Base-by-base conservation (phyloP, 306 rosid genomes). In the Castanea sativa region DNA sequence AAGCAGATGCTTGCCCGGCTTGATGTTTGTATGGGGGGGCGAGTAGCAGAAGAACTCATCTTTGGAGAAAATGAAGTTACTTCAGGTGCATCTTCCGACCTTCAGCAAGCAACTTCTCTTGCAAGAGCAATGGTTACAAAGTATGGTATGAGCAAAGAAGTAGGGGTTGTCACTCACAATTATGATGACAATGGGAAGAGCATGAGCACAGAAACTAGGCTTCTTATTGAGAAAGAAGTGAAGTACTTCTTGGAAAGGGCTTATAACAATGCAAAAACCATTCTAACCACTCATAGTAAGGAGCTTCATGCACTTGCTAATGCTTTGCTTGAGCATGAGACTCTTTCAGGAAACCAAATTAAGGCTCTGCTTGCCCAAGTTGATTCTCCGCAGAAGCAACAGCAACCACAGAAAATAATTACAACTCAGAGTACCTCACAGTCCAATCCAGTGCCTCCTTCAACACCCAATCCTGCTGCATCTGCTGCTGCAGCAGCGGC, bases 151-250 rank as follows among this genome's bases (percentile, higher is more conserved):
- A 91, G 97, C 86, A 84, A 88, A 80, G 90, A 91, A 84, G 90
- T 95, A 59, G 97, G 99, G 69, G 84, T 89, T 30, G 96, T 83
- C 25, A 74, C 89, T 74, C 99, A 95, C 83, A 77, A 92, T 72
- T 95, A 95, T 59, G 79, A 86, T 3, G 97, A 95, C 77, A 74
- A 87, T 33, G 96, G 99, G 58, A 89, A 87, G 86, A 94, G 96
- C 83, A 92, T 92, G 99, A 92, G 98, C 89, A 84, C 98, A 1
- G 97, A 92, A 84, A 91, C 98, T 57, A 90, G 99, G 85, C 83
- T 95, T 30, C 99, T 95, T 43, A 89, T 95, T 32, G 97, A 95
- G 85, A 85, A 91, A 71, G 99, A 91, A 86, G 96, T 91, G 73
- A 95, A 79, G 85, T 76, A 80, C 65, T 80, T 91, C 49, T 76